Evolutionary conservation across 176 grass and related monocot genomes (phyloP).

Genomic region (Musa schizocarpa): DNA sequence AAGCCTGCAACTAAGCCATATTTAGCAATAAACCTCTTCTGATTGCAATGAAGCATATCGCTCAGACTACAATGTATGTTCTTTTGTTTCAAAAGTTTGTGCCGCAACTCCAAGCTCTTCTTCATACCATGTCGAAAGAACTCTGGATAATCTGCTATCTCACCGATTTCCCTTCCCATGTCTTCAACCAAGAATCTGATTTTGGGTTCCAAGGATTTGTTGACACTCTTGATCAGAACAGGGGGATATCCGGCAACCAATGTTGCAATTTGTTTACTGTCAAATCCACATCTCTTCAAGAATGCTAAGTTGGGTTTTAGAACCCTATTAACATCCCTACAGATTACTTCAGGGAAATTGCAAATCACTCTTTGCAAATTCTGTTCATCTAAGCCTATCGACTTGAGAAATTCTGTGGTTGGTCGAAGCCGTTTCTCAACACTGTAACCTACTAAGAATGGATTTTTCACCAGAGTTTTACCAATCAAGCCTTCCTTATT

Average conservation of each 20-base stretch:
- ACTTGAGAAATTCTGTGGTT: conserved; percentile 81
- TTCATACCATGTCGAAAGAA: conserved; percentile 87
- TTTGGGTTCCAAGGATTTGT: conserved; percentile 79
- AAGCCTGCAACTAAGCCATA: conserved; percentile 43
- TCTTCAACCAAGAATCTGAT: conserved; percentile 85
- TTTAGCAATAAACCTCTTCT: conserved; percentile 76
- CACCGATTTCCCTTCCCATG: conserved; percentile 62
- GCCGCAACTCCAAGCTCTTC: conserved; percentile 72
- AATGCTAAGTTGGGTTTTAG: conserved; percentile 60
- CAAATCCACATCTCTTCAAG: conserved; percentile 48
- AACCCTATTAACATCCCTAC: conserved; percentile 62
- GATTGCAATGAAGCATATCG: conserved; percentile 81
- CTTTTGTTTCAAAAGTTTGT: conserved; percentile 70
- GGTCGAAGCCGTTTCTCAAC: conserved; percentile 68
- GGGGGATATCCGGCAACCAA: conserved; percentile 81
- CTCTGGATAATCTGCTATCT: conserved; percentile 78
- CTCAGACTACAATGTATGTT: conserved; percentile 66
- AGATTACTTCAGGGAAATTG: conserved; percentile 62
- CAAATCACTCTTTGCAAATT: conserved; percentile 54
- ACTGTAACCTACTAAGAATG: conserved; percentile 80
- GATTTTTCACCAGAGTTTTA: conserved; percentile 72
- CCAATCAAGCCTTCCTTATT: conserved; percentile 63
- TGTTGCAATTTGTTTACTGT: conserved; percentile 43
- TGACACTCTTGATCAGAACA: conserved; percentile 86
- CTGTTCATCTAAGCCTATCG: conserved; percentile 33